Evolutionary conservation across 768 basidiomycete genomes (phyloP).

Genomic region (Lactifluus volemus): DNA sequence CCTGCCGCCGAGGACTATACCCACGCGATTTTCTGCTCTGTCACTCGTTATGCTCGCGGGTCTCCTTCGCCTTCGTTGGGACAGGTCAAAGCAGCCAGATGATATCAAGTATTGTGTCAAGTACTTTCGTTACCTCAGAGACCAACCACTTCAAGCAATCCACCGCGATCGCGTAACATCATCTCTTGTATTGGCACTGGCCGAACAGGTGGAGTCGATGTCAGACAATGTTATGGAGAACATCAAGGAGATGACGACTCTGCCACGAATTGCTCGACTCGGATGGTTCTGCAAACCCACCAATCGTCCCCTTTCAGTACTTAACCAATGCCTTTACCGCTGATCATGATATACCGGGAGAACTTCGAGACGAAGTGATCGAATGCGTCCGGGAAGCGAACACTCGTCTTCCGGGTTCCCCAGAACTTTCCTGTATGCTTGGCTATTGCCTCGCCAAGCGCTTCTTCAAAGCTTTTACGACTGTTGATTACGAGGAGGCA

Average conservation of each 20-base stretch:
- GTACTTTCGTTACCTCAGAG: neutral
- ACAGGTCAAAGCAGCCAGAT: neutral
- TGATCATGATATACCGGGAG: neutral
- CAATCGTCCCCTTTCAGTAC: neutral
- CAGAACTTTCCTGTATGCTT: neutral
- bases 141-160: neutral
- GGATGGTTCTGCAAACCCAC: too few relatives aligned
- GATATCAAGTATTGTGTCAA: neutral
- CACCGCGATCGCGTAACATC: neutral
- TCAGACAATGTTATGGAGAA: neutral
- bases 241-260: neutral
- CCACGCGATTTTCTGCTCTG: too few relatives aligned
- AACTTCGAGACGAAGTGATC: neutral
- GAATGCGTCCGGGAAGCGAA: neutral
- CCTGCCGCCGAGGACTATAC: neutral
- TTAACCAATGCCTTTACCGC: neutral
- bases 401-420: neutral
- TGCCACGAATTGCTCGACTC: neutral
- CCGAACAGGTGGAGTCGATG: neutral
- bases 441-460: neutral
- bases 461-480: neutral
- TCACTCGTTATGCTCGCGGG: too few relatives aligned
- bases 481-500: neutral
- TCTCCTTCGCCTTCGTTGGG: too few relatives aligned
- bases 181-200: neutral